Conservation (phyloP, 2,329 filamentous ascomycete genomes). For the Diplocarpon mali region DNA sequence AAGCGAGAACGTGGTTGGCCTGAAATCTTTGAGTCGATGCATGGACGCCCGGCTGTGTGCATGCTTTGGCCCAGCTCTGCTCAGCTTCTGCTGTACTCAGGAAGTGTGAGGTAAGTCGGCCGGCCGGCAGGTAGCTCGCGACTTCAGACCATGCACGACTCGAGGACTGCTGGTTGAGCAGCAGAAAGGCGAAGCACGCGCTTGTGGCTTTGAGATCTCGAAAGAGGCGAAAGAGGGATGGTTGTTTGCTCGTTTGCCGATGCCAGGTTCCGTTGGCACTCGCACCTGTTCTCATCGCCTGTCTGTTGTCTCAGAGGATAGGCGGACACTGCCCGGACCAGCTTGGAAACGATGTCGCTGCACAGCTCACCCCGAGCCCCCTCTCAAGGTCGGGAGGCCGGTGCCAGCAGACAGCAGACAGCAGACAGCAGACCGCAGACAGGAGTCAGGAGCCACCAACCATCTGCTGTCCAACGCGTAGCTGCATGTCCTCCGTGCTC, state of each 20-base stretch:
- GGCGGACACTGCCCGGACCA: conserved; percentile 2
- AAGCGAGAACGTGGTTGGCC: conserved; percentile 24
- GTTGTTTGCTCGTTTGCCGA: not conserved
- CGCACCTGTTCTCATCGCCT: not conserved
- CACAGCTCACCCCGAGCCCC: not conserved
- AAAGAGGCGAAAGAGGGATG: not conserved
- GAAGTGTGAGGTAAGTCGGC: conserved; percentile 8
- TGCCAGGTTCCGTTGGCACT: not conserved
- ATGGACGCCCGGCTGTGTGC: conserved; percentile 19
- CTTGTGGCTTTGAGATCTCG: not conserved
- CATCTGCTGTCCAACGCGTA: conserved; percentile 19
- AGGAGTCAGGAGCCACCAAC: conserved; percentile 6
- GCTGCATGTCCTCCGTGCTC: conserved; percentile 20
- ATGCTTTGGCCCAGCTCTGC: conserved; percentile 15
- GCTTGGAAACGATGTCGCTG: conserved; percentile 3
- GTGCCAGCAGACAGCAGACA: too few species aligned
- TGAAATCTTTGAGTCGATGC: conserved; percentile 16
- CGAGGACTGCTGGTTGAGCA: conserved; percentile 10
- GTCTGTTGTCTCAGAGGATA: not conserved
- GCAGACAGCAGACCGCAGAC: too few species aligned
- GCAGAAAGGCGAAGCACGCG: not conserved
- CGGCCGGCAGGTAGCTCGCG: too few species aligned
- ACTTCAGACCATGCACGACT: conserved; percentile 18
- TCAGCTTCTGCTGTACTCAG: conserved; percentile 14
- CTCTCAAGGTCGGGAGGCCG: too few species aligned